Evolutionary conservation across 169 alveolate species (phyloP).

Genomic region (Plasmodium cynomolgi): DNA sequence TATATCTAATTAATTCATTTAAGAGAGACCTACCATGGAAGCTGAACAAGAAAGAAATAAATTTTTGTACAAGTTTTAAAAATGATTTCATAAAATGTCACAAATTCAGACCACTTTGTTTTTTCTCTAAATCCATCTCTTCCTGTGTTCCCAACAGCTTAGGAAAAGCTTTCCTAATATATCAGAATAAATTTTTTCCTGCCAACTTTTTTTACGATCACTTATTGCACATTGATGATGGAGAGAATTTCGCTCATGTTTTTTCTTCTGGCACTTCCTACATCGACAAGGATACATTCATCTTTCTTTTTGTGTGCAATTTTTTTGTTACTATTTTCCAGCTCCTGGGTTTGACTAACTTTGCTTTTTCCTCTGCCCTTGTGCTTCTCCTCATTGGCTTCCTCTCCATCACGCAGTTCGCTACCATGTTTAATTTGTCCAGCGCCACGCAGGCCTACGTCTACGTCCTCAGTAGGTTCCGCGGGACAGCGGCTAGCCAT

Average conservation of each 20-base stretch:
- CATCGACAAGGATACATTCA: conserved; percentile 34
- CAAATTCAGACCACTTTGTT: conserved; percentile 76
- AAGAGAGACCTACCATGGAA: conserved; percentile 80
- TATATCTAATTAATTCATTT: conserved; percentile 78
- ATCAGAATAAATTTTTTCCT: conserved; percentile 59
- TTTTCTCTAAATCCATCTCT: conserved; percentile 49
- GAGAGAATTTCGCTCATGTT: conserved; percentile 2
- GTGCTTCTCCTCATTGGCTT: conserved; percentile 77
- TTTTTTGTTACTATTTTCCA: conserved; percentile 74
- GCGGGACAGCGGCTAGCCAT: not conserved
- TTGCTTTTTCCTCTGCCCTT: conserved; percentile 81
- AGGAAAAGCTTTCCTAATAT: conserved; percentile 67
- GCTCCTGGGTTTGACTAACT: conserved; percentile 78
- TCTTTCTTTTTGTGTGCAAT: conserved; percentile 33
- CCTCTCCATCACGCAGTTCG: conserved; percentile 79
- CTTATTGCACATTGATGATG: conserved; percentile 4
- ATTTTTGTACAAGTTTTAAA: conserved; percentile 48
- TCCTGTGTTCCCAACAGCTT: conserved; percentile 64
- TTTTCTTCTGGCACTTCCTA: conserved; percentile 37
- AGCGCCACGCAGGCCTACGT: conserved; percentile 47
- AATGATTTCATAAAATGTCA: conserved; percentile 49
- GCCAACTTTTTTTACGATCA: not conserved
- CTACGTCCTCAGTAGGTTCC: conserved; percentile 31
- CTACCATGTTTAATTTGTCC: conserved; percentile 33
- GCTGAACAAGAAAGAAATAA: conserved; percentile 66